Percentiles rank a stretch among this genome's conserved stretches.
Evolutionary conservation across 345 rosid species (phyloP).

Genomic region (Sisymbrium irio): DNA sequence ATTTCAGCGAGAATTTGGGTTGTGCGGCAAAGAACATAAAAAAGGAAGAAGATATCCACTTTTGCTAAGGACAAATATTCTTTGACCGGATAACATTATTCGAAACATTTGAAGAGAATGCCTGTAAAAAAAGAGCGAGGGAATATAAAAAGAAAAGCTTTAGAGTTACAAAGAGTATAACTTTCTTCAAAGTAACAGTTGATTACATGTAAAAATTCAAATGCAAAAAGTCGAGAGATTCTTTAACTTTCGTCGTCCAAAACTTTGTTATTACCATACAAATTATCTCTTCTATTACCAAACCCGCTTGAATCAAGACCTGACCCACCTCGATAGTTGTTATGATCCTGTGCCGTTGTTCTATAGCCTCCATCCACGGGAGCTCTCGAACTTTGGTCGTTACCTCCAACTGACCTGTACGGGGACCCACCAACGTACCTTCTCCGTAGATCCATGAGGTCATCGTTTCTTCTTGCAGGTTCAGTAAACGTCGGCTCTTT

Average conservation of each 20-base stretch:
- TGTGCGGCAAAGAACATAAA: neutral
- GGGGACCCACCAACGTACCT: constrained; percentile 46
- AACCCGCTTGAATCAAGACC: constrained; percentile 59
- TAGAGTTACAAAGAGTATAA: constrained; percentile 6
- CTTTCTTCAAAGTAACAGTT: neutral
- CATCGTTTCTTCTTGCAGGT: constrained; percentile 60
- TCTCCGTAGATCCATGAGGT: constrained; percentile 63
- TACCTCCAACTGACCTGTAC: constrained; percentile 49
- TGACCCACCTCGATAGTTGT: constrained; percentile 55
- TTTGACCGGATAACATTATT: constrained; percentile 1
- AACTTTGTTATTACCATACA: constrained; percentile 55
- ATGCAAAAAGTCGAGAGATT: constrained; percentile 9
- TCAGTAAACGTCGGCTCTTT: constrained; percentile 59
- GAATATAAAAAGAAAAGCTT: neutral
- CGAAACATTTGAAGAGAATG: neutral
- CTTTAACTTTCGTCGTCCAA: constrained; percentile 51
- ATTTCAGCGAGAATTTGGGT: neutral
- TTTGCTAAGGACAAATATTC: neutral
- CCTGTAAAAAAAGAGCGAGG: neutral
- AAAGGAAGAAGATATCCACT: neutral
- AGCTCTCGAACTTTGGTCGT: constrained; percentile 56
- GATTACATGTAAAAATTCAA: constrained; percentile 9
- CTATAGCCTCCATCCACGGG: constrained; percentile 56
- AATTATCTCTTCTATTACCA: constrained; percentile 64
- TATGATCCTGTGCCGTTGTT: constrained; percentile 47